Evolutionary conservation across 2,329 filamentous ascomycete species (phyloP), one percentile per base, ranked within the genome.

Genomic region (Penicillium sumatraense): DNA sequence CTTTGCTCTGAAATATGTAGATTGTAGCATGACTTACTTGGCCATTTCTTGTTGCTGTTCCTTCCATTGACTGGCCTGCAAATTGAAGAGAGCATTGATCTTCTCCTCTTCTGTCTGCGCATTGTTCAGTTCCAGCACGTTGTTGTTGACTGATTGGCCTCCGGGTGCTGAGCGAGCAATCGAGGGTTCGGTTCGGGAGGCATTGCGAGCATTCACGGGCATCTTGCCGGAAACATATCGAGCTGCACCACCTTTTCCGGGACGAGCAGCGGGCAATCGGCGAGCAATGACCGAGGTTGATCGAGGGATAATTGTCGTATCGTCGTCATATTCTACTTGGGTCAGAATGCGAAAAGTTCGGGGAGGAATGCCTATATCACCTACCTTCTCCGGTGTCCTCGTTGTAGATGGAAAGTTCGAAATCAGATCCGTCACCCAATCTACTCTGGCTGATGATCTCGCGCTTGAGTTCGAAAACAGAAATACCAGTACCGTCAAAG

Each of bases 391-490:
- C 90, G 63, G 87, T 89, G 75, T 98, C 93, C 72, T 96, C 91
- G 60, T 91, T 90, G 77, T 92, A 96, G 65, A 99, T 96, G 62
- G 91, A 88, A 51, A 99, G 85, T 76, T 99, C 93, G 74, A 98
- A 97, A 74, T 99, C 95, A 63, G 90, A 91, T 59, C 95, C 95
- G 77, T 98, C 93, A 65, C 95, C 95, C 64, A 99, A 84, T 58
- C 91, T 91, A 76, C 91, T 96, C 75, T 93, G 90, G 75, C 85
- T 87, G 80, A 99, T 99, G 71, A 99, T 99, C 79, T 98, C 95
- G 80, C 93, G 90, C 81, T 99, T 99, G 72, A 99, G 83, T 74
- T 99, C 96, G 78, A 98, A 99, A 61, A 98, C 95, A 59, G 93
- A 96, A 72, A 98, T 96, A 76, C 91, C 91, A 68, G 93, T 97